Conservation (phyloP, 495 filamentous ascomycete genomes). For the Aspergillus affinis region DNA sequence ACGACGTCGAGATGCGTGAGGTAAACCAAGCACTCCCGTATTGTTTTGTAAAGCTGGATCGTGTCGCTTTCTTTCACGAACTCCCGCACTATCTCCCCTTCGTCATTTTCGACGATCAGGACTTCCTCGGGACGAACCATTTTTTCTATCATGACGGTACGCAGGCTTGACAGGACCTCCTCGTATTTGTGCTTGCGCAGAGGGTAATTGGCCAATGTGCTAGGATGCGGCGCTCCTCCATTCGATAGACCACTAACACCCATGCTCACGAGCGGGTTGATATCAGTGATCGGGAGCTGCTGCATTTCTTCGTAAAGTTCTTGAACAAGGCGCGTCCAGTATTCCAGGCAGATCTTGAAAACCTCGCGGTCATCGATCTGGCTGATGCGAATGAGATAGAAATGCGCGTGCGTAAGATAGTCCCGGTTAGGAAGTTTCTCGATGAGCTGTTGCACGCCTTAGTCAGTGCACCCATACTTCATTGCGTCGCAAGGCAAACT, state of each 20-base stretch:
- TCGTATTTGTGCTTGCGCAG: slow-evolving; percentile 96
- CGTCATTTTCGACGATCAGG: slow-evolving; percentile 98
- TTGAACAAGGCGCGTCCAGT: slow-evolving; percentile 98
- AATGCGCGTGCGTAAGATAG: slow-evolving; percentile 91
- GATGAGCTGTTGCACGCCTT: slow-evolving; percentile 61
- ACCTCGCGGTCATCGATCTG: slow-evolving; percentile 99
- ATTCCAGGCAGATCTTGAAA: slow-evolving; percentile 98
- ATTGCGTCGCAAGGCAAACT: not conserved
- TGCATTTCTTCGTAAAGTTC: slow-evolving; percentile 99
- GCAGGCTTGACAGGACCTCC: slow-evolving; percentile 87
- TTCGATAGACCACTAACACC: slow-evolving; percentile 68
- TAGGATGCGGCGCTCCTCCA: slow-evolving; percentile 81
- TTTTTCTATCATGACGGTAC: slow-evolving; percentile 98
- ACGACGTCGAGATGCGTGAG: slow-evolving; percentile 96
- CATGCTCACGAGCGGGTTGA: slow-evolving; percentile 82
- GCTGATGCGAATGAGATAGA: slow-evolving; percentile 95
- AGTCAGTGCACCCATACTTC: slow-evolving; percentile 11
- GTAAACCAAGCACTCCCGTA: slow-evolving; percentile 94
- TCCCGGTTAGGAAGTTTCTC: slow-evolving; percentile 94
- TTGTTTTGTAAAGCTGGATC: slow-evolving; percentile 98
- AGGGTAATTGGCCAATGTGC: slow-evolving; percentile 78
- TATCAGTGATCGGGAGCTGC: slow-evolving; percentile 82
- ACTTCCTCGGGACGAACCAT: slow-evolving; percentile 99
- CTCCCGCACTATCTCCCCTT: slow-evolving; percentile 97
- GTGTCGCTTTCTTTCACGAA: slow-evolving; percentile 99